phyloP scores from a whole-genome alignment of 345 rosid species.

The Eutrema yunnanense region DNA sequence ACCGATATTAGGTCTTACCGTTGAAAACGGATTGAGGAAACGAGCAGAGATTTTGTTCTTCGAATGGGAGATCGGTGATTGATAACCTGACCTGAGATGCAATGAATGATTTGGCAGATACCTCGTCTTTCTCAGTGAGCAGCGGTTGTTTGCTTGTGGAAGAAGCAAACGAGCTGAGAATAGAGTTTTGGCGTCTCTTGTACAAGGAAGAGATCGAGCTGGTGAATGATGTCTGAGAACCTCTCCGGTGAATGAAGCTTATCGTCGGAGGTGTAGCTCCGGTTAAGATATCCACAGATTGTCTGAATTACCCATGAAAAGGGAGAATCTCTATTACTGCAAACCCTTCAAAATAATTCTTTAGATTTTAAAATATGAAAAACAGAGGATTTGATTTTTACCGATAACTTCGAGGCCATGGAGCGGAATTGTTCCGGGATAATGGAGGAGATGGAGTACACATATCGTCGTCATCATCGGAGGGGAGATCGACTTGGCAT shows the following conservation, averaged over 20 bases:
- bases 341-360: background rate
- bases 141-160: constrained; percentile 36
- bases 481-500: constrained; percentile 32
- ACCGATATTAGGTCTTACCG: constrained; percentile 30
- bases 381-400: constrained; percentile 1
- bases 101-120: constrained; percentile 5
- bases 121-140: constrained; percentile 27
- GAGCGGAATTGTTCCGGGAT: constrained; percentile 4
- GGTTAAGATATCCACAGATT: constrained; percentile 53
- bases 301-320: constrained; percentile 30
- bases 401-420: constrained; percentile 80
- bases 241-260: constrained; percentile 25
- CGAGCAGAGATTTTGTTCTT: constrained; percentile 31
- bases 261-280: constrained; percentile 41
- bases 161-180: constrained; percentile 25
- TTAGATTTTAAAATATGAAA: background rate
- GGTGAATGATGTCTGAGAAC: constrained; percentile 20
- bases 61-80: constrained; percentile 14
- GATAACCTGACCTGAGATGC: constrained; percentile 30
- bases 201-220: constrained; percentile 33
- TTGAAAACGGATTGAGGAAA: constrained; percentile 55
- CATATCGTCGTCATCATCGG: constrained; percentile 21
- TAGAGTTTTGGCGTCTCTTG: constrained; percentile 31
- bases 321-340: background rate
- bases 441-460: constrained; percentile 22